Percentiles rank a stretch among this genome's conserved stretches.
Conservation (phyloP, 768 basidiomycete genomes). For the Rhizopogon sp. region DNA sequence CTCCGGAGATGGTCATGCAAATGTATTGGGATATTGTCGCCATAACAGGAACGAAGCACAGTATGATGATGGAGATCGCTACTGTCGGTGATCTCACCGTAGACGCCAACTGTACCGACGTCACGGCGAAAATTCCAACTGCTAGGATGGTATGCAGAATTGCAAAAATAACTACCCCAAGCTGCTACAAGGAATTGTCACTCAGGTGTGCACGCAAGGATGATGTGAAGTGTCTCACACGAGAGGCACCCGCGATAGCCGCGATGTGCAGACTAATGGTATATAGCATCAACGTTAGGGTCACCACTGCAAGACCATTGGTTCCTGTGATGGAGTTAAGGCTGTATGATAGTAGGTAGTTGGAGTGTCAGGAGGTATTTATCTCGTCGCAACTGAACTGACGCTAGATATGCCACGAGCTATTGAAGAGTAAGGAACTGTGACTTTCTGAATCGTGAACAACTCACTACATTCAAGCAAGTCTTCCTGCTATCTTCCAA, state of each 20-base stretch:
- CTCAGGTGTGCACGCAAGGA: not conserved
- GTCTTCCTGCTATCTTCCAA: conserved; percentile 11
- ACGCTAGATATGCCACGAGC: conserved; percentile 25
- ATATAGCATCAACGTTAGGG: conserved; percentile 24
- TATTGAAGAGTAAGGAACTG: not conserved
- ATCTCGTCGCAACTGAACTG: not conserved
- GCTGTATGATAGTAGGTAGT: conserved; percentile 3
- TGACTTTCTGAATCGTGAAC: not conserved
- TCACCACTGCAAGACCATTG: conserved; percentile 9
- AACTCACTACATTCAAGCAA: conserved; percentile 16
- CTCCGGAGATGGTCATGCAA: not conserved
- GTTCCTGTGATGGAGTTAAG: conserved; percentile 17
- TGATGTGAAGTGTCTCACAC: conserved; percentile 6
- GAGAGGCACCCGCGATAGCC: conserved; percentile 11
- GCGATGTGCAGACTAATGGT: conserved; percentile 23
- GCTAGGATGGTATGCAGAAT: conserved; percentile 20
- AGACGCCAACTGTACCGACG: conserved; percentile 10
- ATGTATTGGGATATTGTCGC: not conserved
- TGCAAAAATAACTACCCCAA: conserved; percentile 12
- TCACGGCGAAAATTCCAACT: conserved; percentile 21
- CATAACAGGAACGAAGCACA: conserved; percentile 17
- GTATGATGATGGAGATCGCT: conserved; percentile 13
- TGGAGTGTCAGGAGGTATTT: not conserved
- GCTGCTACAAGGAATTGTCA: too few relatives aligned
- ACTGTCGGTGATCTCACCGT: conserved; percentile 17